Conservation (phyloP, 225 moss, liverwort and hornwort genomes). For the Polytrichum formosum region DNA sequence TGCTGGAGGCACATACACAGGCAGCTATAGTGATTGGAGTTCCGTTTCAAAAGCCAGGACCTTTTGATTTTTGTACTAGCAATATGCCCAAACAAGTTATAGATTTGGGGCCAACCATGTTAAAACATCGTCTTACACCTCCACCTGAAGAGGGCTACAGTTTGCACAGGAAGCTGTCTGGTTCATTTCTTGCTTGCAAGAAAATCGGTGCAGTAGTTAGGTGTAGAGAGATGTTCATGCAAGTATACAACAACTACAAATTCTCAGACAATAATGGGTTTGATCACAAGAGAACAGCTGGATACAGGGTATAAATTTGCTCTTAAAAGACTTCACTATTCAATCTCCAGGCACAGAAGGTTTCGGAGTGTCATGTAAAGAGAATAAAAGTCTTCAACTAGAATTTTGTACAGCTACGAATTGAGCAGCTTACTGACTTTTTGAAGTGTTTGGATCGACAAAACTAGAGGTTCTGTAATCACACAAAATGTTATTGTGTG, state of each 20-base stretch:
- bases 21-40: conserved; percentile 85
- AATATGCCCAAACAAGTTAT: conserved; percentile 66
- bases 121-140: conserved; percentile 69
- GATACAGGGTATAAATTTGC: background rate
- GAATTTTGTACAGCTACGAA: no score
- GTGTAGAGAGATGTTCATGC: conserved; percentile 79
- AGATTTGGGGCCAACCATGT: conserved; percentile 82
- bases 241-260: conserved; percentile 41
- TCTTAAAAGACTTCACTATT: no score
- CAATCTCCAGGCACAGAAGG: no score
- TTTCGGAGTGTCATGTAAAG: no score
- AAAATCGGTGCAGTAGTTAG: conserved; percentile 78
- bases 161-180: conserved; percentile 88
- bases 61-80: conserved; percentile 78
- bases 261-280: conserved; percentile 20
- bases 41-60: conserved; percentile 71
- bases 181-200: conserved; percentile 91
- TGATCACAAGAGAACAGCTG: background rate
- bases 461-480: no score
- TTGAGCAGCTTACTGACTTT: no score
- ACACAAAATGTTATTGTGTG: no score
- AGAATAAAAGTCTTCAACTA: no score
- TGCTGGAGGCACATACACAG: conserved; percentile 79
- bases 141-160: conserved; percentile 98
- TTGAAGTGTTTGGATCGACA: no score